A percentile compares a stretch with the other conserved stretches of the same genome.
These are phyloP conservation scores for Toxicodendron radicans DNA, from an alignment of 345 rosid species.

Conservation along the genomic window DNA sequence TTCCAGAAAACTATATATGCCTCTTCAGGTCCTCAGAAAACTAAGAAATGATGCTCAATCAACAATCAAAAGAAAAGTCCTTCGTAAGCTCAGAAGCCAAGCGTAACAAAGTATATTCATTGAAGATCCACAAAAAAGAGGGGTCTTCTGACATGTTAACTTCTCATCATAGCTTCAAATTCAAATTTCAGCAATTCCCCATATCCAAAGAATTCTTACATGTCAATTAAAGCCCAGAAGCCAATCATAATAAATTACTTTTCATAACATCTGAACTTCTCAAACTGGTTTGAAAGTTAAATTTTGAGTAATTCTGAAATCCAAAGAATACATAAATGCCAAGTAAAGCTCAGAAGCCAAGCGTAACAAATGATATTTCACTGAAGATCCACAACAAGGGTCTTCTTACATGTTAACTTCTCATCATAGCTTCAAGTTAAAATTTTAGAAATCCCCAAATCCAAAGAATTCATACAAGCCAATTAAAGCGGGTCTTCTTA, in stretches of 20 bases:
- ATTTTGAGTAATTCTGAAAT: too few species aligned
- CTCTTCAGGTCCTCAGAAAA: too few species aligned
- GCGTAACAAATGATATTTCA: neutral
- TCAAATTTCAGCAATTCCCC: neutral
- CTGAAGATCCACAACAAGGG: constrained; percentile 7
- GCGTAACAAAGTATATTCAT: constrained; percentile 2
- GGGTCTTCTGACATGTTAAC: neutral
- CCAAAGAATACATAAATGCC: too few species aligned
- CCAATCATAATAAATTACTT: constrained; percentile 57
- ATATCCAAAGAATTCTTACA: neutral
- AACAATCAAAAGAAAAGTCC: neutral
- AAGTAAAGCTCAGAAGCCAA: constrained; percentile 3
- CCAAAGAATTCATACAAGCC: neutral
- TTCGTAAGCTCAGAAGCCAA: constrained; percentile 5
- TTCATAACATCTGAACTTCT: constrained; percentile 46
- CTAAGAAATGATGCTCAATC: neutral
- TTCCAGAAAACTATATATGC: too few species aligned
- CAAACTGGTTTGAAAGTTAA: neutral
- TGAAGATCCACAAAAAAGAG: constrained; percentile 6
- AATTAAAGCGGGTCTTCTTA: constrained; percentile 1
- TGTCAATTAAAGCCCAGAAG: constrained; percentile 37
- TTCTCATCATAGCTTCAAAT: constrained; percentile 9
- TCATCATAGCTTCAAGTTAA: constrained; percentile 9
- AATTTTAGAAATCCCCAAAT: neutral
- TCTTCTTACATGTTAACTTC: constrained; percentile 1